Evolutionary conservation across 352 stramenopile species (phyloP), one percentile per base, ranked within the genome.

Genomic region (Discostella stelligera): DNA sequence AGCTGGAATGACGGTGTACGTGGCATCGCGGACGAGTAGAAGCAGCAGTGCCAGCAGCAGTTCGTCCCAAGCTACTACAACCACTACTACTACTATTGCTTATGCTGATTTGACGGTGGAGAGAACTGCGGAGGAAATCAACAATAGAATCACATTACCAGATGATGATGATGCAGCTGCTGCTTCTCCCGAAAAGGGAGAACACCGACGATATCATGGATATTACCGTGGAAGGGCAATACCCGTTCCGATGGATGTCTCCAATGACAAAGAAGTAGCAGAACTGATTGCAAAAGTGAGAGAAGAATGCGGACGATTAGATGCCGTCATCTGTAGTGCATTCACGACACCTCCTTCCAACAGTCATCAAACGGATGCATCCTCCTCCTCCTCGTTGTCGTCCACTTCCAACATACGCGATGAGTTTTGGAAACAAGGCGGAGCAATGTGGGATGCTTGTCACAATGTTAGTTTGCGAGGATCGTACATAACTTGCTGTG

Each of bases 371-470:
- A 41, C 3, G 32, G 32, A 41, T 41, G 32, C 32, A 41, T 41
- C 32, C n/a, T n/a, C n/a, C n/a, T n/a, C n/a, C n/a, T n/a, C n/a
- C n/a, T n/a, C n/a, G n/a, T n/a, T n/a, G n/a, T 32, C 27, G 27
- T 32, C 27, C 27, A 32, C 27, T 32, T 32, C 27, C 27, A 52
- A 60, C 9, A 61, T 92, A 46, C 56, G 66, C 16, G 77, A 83
- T 20, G 77, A 91, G 44, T 94, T 94, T 77, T 94, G 87, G 87
- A 79, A 89, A 58, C 85, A 92, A 55, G 74, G 75, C 23, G 39
- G 61, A 11, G 50, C 72, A 6, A 86, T 89, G 67, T 94, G 88
- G 88, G 87, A 93, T 85, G 66, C 76, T 13, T 66, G 85, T 21
- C 54, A 91, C 78, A 64, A 50, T 2, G 77, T 94, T n/a, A 88